phyloP scores from a whole-genome alignment of 2,329 filamentous ascomycete genomes.

The Diaporthe citriasiana region DNA sequence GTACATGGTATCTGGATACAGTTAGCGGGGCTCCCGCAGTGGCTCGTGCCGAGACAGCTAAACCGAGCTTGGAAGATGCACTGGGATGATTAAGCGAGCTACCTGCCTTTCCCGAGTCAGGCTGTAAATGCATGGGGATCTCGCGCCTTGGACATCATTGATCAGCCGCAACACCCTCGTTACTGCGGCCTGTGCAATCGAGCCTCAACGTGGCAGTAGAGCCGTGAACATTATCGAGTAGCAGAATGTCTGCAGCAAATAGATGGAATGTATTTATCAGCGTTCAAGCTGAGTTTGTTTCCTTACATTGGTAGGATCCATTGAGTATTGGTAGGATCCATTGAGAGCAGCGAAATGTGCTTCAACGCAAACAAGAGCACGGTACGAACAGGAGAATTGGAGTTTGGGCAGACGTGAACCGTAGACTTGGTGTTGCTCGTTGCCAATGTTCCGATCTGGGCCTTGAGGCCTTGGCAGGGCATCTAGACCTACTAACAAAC shows the following conservation, averaged over 20 bases:
- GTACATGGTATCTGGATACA: neutral
- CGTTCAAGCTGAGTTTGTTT: neutral
- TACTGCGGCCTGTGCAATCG: neutral
- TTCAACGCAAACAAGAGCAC: neutral
- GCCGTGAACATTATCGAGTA: neutral
- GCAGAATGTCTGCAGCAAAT: neutral
- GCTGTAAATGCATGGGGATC: neutral
- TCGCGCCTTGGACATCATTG: neutral
- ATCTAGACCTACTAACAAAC: constrained; percentile 16
- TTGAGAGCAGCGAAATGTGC: neutral
- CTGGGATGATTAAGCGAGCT: neutral
- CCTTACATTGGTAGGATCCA: too few relatives aligned
- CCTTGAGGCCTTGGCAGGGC: constrained; percentile 6
- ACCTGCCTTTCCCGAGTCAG: too few relatives aligned
- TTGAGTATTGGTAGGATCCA: too few relatives aligned
- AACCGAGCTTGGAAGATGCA: neutral
- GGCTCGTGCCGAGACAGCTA: neutral
- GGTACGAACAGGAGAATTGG: too few relatives aligned
- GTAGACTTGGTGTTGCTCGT: neutral
- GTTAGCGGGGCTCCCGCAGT: neutral
- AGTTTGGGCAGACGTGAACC: neutral
- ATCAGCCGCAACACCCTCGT: neutral
- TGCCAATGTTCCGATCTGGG: constrained; percentile 2
- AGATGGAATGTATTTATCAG: neutral
- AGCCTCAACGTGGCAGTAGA: neutral